Percentiles rank a stretch among this genome's conserved stretches.
These are phyloP conservation scores for Allantophomopsis cytisporea DNA, from an alignment of 2,329 filamentous ascomycete species.

Conservation along the genomic window DNA sequence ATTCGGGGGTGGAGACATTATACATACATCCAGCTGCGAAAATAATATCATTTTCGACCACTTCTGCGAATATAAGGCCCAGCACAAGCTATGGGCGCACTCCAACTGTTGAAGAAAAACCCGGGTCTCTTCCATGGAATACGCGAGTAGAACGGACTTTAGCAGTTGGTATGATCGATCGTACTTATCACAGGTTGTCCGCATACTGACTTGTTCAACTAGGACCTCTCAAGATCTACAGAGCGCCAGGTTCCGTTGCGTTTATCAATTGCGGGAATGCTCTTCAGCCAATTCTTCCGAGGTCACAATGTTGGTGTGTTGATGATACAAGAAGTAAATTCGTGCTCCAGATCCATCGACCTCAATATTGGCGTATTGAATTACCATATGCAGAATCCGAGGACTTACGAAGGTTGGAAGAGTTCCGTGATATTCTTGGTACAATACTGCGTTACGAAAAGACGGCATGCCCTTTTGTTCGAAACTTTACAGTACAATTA, in stretches of 20 bases:
- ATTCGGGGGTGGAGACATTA: slow-evolving; percentile 17
- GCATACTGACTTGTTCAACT: neutral
- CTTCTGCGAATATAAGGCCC: slow-evolving; percentile 3
- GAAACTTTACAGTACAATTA: slow-evolving; percentile 61
- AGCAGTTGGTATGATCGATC: slow-evolving; percentile 48
- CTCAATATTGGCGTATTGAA: slow-evolving; percentile 86
- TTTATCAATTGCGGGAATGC: slow-evolving; percentile 79
- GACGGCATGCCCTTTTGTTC: slow-evolving; percentile 73
- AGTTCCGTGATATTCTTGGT: slow-evolving; percentile 55
- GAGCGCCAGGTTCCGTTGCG: slow-evolving; percentile 71
- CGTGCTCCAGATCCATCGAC: slow-evolving; percentile 70
- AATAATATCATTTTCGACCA: slow-evolving; percentile 39
- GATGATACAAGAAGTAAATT: slow-evolving; percentile 70
- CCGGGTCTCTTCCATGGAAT: slow-evolving; percentile 57
- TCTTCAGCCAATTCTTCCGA: slow-evolving; percentile 74
- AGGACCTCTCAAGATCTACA: slow-evolving; percentile 73
- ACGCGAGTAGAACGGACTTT: slow-evolving; percentile 71
- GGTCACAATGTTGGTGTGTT: slow-evolving; percentile 89
- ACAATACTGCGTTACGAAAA: slow-evolving; percentile 75
- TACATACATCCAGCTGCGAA: slow-evolving; percentile 17
- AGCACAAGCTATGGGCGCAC: slow-evolving; percentile 14
- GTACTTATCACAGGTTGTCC: too few relatives aligned
- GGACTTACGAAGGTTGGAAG: slow-evolving; percentile 48
- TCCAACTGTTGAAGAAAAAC: slow-evolving; percentile 28
- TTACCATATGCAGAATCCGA: slow-evolving; percentile 52